These are phyloP conservation scores for Cyberlindnera maritima DNA, from an alignment of 805 yeast genomes.

Conservation along the genomic window DNA sequence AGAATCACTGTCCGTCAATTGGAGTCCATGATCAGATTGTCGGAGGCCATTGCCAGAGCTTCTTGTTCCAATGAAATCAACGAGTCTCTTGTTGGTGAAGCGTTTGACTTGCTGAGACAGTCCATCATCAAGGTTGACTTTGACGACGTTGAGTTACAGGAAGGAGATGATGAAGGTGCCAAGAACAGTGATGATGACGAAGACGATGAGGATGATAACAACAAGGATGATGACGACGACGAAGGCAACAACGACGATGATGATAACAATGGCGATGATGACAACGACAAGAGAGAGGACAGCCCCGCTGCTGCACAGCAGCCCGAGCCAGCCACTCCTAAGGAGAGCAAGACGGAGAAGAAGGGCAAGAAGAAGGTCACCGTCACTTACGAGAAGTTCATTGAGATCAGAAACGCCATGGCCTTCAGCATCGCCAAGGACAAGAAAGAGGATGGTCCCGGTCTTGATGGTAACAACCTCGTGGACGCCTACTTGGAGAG, in stretches of 20 bases:
- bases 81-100: slow-evolving; percentile 88
- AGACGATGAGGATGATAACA: slow-evolving; percentile 9
- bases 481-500: slow-evolving; percentile 80
- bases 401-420: slow-evolving; percentile 75
- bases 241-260: slow-evolving; percentile 11
- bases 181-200: slow-evolving; percentile 38
- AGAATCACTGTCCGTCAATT: slow-evolving; percentile 96
- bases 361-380: slow-evolving; percentile 39
- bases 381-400: slow-evolving; percentile 83
- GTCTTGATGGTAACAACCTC: slow-evolving; percentile 64
- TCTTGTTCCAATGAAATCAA: slow-evolving; percentile 69
- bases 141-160: slow-evolving; percentile 86
- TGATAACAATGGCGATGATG: slow-evolving; percentile 15
- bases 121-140: slow-evolving; percentile 91
- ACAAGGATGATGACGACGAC: slow-evolving; percentile 11
- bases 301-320: background rate
- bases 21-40: slow-evolving; percentile 87
- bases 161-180: slow-evolving; percentile 39
- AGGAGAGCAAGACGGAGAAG: slow-evolving; percentile 6
- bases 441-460: slow-evolving; percentile 50
- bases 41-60: slow-evolving; percentile 96
- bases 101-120: slow-evolving; percentile 83
- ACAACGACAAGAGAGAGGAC: slow-evolving; percentile 10
- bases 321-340: background rate
- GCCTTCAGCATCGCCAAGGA: slow-evolving; percentile 63